Base-by-base conservation (phyloP, 306 rosid species). In the Lathyrus aphaca region DNA sequence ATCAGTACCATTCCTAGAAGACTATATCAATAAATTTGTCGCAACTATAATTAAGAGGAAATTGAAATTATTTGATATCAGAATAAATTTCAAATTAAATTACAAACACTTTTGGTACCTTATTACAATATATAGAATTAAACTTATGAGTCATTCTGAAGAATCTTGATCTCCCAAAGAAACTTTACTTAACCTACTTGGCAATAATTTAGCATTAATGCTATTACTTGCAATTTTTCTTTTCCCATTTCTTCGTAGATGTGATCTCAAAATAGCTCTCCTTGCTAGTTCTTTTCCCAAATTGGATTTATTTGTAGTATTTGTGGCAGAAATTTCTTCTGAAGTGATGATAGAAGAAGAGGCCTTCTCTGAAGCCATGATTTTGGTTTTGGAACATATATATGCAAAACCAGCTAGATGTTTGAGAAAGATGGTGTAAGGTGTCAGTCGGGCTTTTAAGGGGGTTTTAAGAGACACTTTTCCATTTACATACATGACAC, bases 101-200 rank as follows among this genome's bases (percentile, higher is more conserved):
- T n/a, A 23, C 25, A 23, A 23, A 3, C 25, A 23, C 25, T 15
- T 46, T 46, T 46, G 0, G 11, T 7, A 11, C 63, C 66, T 50
- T 68, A 68, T 80, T 58, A 32, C 69, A 54, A 64, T 9, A 74
- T 16, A 49, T 54, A 30, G 16, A 71, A 51, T 73, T 38, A 66
- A 13, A 43, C 74, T 82, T 58, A 29, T 27, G 46, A 67, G 43
- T 81, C 64, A 81, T 57, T 80, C 81, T 4, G 76, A 68, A 65
- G 88, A 82, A 67, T 84, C 87, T 45, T 63, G 68, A 21, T 88
- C 92, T 77, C 81, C 86, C 68, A 86, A 55, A 14, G 93, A 86
- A 79, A 86, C 93, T 69, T 83, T 86, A 80, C 96, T 91, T 8
- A 88, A 71, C 74, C 97, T 86, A 77, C 96, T 86, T 4, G 91